Evolutionary conservation across 306 rosid genomes (phyloP).

Genomic region (Nissolia schottii): DNA sequence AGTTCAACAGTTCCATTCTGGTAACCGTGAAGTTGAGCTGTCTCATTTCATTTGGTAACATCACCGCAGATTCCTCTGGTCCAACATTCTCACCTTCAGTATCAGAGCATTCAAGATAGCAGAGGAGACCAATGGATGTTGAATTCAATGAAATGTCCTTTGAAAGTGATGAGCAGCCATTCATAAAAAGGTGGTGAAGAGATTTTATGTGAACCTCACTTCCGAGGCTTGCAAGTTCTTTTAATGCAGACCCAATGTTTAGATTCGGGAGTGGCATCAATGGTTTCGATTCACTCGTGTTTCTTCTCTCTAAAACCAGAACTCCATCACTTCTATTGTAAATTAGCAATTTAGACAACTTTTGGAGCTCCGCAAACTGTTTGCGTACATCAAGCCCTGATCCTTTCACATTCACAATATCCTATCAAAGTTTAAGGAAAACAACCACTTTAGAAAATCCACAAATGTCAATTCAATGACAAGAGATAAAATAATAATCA

Average conservation of each 20-base stretch:
- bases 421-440: not conserved
- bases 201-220: not conserved
- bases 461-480: not conserved
- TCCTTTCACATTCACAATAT: not conserved
- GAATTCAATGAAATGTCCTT: not conserved
- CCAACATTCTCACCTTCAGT: too few relatives aligned
- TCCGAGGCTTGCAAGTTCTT: not conserved
- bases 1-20: not conserved
- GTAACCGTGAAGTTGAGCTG: not conserved
- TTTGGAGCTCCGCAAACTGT: not conserved
- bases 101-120: too few relatives aligned
- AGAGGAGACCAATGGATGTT: too few relatives aligned
- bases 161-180: not conserved
- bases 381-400: not conserved
- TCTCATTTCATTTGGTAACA: too few relatives aligned
- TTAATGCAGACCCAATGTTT: not conserved
- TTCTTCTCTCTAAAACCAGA: too few relatives aligned
- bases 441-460: not conserved
- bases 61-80: too few relatives aligned
- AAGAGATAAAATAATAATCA: not conserved
- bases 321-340: too few relatives aligned
- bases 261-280: too few relatives aligned
- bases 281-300: too few relatives aligned
- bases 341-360: not conserved
- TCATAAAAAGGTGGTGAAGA: accelerated